Percentiles rank a stretch among this genome's conserved stretches.
phyloP scores from a whole-genome alignment of 257 asterid species.

The Asclepias syriaca region DNA sequence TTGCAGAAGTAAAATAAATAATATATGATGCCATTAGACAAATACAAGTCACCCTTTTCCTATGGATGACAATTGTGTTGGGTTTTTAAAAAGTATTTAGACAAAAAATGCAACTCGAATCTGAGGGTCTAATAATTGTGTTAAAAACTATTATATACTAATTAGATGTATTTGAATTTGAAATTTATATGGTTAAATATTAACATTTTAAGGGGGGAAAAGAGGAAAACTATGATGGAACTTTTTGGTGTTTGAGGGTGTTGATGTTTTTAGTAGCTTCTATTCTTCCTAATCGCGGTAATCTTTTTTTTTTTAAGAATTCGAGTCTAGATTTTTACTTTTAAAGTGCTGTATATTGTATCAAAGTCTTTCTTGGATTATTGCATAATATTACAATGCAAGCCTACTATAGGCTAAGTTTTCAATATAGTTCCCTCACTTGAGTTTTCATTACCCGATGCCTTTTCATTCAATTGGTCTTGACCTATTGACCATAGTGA shows the following conservation, averaged over 20 bases:
- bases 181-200: too few species aligned
- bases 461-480: not conserved
- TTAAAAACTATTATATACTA: too few species aligned
- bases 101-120: too few species aligned
- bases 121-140: too few species aligned
- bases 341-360: not conserved
- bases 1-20: too few species aligned
- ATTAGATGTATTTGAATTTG: too few species aligned
- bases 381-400: not conserved
- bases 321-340: not conserved
- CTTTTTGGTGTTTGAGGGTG: not conserved
- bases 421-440: not conserved
- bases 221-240: not conserved
- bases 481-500: not conserved
- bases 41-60: too few species aligned
- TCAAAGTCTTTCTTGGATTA: not conserved
- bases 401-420: not conserved
- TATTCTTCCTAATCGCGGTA: not conserved
- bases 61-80: too few species aligned
- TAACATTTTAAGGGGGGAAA: too few species aligned
- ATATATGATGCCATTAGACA: too few species aligned
- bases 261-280: not conserved
- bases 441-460: not conserved
- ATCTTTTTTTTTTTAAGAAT: not conserved
- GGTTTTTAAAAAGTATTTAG: too few species aligned